These are phyloP conservation scores for Wickerhamiella lipophila DNA, from an alignment of 805 yeast genomes.

Conservation along the genomic window DNA sequence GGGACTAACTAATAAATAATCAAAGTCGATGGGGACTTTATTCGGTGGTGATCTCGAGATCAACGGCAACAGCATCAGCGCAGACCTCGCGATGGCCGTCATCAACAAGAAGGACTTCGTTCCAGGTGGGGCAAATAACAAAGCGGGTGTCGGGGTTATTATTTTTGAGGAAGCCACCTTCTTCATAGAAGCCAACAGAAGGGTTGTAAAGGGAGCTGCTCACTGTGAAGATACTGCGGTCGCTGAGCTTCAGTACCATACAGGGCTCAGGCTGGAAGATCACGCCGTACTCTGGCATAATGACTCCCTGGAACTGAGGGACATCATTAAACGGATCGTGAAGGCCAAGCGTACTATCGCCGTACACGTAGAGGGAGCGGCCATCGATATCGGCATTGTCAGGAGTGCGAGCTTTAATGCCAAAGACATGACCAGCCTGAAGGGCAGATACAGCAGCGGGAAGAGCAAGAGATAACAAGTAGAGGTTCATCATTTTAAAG, in stretches of 20 bases:
- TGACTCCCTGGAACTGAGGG: slow-evolving; percentile 20
- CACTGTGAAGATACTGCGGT: slow-evolving; percentile 18
- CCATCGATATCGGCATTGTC: slow-evolving; percentile 14
- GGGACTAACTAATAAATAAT: not conserved
- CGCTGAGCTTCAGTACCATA: slow-evolving; percentile 18
- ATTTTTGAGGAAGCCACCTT: slow-evolving; percentile 15
- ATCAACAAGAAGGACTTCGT: slow-evolving; percentile 19
- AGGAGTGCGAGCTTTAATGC: slow-evolving; percentile 17
- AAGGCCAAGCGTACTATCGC: slow-evolving; percentile 20
- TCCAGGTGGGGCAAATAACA: slow-evolving; percentile 23
- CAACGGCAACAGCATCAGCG: slow-evolving; percentile 19
- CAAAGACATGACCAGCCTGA: slow-evolving; percentile 22
- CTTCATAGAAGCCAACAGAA: slow-evolving; percentile 17
- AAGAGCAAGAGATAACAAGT: not conserved
- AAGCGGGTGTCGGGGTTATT: slow-evolving; percentile 11
- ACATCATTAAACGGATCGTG: slow-evolving; percentile 19
- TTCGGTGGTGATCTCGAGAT: slow-evolving; percentile 15
- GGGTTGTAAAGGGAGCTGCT: slow-evolving; percentile 21
- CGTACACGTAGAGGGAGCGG: slow-evolving; percentile 19
- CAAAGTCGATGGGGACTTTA: not conserved
- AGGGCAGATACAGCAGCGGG: not conserved
- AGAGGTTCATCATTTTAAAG: slow-evolving; percentile 1
- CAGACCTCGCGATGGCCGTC: slow-evolving; percentile 16
- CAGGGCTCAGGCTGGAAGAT: slow-evolving; percentile 24
- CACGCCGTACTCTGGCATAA: slow-evolving; percentile 21